Evolutionary conservation across 441 rosid genomes (phyloP).

Genomic region (Eruca vesicaria): DNA sequence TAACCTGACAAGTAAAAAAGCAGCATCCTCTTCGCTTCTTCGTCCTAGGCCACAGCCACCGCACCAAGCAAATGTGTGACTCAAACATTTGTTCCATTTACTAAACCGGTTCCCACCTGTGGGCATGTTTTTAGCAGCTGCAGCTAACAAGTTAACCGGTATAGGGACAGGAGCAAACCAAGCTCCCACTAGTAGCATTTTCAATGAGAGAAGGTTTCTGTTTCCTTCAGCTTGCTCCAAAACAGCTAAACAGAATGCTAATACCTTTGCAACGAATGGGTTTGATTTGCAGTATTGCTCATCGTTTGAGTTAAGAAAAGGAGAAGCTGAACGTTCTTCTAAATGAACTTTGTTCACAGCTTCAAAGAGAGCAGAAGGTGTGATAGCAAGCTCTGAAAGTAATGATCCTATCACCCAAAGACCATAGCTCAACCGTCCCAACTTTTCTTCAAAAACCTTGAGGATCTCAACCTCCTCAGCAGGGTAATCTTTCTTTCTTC

Average conservation of each 20-base stretch:
- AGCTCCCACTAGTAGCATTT: slow-evolving; percentile 84
- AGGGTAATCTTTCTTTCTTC: slow-evolving; percentile 64
- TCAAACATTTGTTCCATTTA: slow-evolving; percentile 63
- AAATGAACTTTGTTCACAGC: slow-evolving; percentile 62
- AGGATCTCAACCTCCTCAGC: slow-evolving; percentile 65
- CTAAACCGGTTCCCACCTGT: slow-evolving; percentile 47
- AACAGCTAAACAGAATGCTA: slow-evolving; percentile 55
- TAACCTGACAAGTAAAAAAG: slow-evolving; percentile 62
- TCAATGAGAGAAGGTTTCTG: slow-evolving; percentile 59
- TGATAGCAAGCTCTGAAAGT: slow-evolving; percentile 68
- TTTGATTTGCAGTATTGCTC: slow-evolving; percentile 73
- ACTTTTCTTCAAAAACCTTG: slow-evolving; percentile 60
- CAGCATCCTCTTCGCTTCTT: slow-evolving; percentile 81
- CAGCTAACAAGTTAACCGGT: slow-evolving; percentile 53
- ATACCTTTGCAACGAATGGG: slow-evolving; percentile 62
- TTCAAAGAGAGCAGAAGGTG: slow-evolving; percentile 74
- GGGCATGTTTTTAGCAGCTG: slow-evolving; percentile 70
- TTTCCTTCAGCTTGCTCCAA: slow-evolving; percentile 63
- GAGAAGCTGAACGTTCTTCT: slow-evolving; percentile 50
- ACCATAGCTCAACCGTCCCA: slow-evolving; percentile 77
- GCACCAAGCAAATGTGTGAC: slow-evolving; percentile 55
- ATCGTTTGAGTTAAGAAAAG: slow-evolving; percentile 43
- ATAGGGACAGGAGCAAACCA: slow-evolving; percentile 90
- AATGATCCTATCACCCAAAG: slow-evolving; percentile 72
- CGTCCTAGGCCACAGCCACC: slow-evolving; percentile 68